phyloP scores from a whole-genome alignment of 352 stramenopile genomes.

The Thraustochytrium striatum region DNA sequence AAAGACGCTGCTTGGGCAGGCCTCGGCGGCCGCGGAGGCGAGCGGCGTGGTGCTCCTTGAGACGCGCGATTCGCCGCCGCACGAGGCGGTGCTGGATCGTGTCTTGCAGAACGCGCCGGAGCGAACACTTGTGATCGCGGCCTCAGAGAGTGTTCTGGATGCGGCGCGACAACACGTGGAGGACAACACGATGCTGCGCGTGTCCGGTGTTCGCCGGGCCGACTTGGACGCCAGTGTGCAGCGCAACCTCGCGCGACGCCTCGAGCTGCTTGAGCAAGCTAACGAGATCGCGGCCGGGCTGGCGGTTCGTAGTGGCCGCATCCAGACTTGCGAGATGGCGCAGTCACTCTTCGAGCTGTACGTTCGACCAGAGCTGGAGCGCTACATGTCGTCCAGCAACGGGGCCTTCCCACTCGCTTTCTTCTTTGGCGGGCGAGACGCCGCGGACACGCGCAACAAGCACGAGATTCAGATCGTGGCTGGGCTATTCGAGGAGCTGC shows the following conservation, averaged over 20 bases:
- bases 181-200: neutral
- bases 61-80: neutral
- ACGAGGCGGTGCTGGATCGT: neutral
- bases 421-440: slow-evolving; percentile 22
- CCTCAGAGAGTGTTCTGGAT: neutral
- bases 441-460: slow-evolving; percentile 4
- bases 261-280: slow-evolving; percentile 34
- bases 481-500: slow-evolving; percentile 16
- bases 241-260: neutral
- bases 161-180: neutral
- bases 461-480: slow-evolving; percentile 3
- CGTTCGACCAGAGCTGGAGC: slow-evolving; percentile 27
- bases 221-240: slow-evolving; percentile 23
- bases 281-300: slow-evolving; percentile 29
- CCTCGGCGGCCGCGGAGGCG: neutral
- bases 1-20: neutral
- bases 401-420: slow-evolving; percentile 35
- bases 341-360: slow-evolving; percentile 24
- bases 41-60: neutral
- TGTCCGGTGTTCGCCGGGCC: neutral
- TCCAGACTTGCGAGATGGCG: slow-evolving; percentile 35
- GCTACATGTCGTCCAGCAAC: neutral
- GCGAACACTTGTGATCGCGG: neutral
- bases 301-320: neutral
- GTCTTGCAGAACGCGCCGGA: neutral